These are phyloP conservation scores for Acephala macrosclerotiorum DNA, from an alignment of 2,329 filamentous ascomycete species.

Conservation along the genomic window DNA sequence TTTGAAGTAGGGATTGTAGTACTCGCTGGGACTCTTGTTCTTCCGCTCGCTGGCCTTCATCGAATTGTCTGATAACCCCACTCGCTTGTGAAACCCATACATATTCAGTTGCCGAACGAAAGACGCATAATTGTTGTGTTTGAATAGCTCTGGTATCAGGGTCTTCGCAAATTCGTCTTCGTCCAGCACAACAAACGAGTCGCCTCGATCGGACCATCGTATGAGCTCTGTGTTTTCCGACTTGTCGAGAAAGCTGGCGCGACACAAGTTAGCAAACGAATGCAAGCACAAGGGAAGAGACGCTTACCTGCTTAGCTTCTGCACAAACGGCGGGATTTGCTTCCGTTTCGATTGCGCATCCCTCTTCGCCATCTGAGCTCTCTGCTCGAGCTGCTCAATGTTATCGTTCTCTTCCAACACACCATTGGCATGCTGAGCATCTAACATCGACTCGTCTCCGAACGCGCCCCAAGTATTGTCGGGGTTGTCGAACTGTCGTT, in stretches of 20 bases:
- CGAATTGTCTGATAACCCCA: slow-evolving; percentile 92
- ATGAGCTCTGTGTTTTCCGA: slow-evolving; percentile 94
- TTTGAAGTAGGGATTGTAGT: slow-evolving; percentile 96
- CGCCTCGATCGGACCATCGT: slow-evolving; percentile 94
- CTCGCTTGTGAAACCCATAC: slow-evolving; percentile 73
- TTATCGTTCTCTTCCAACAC: slow-evolving; percentile 67
- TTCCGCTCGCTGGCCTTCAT: slow-evolving; percentile 98
- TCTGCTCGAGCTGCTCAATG: slow-evolving; percentile 80
- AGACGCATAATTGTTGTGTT: slow-evolving; percentile 81
- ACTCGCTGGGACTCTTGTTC: slow-evolving; percentile 97
- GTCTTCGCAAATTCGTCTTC: slow-evolving; percentile 88
- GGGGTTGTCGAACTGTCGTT: slow-evolving; percentile 38
- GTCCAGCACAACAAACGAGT: slow-evolving; percentile 95
- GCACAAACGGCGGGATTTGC: slow-evolving; percentile 96
- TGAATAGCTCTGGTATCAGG: slow-evolving; percentile 78
- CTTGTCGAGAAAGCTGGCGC: slow-evolving; percentile 84
- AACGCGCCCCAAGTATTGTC: slow-evolving; percentile 50
- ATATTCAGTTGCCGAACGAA: slow-evolving; percentile 77
- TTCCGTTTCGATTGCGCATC: slow-evolving; percentile 91
- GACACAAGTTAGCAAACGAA: slow-evolving; percentile 39
- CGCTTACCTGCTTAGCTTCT: slow-evolving; percentile 92
- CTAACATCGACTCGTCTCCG: slow-evolving; percentile 45
- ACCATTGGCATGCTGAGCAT: slow-evolving; percentile 47
- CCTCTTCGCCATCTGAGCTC: slow-evolving; percentile 81
- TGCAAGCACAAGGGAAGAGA: slow-evolving; percentile 18